phyloP scores from a whole-genome alignment of 2,329 filamentous ascomycete genomes.

The Emergomyces orientalis region DNA sequence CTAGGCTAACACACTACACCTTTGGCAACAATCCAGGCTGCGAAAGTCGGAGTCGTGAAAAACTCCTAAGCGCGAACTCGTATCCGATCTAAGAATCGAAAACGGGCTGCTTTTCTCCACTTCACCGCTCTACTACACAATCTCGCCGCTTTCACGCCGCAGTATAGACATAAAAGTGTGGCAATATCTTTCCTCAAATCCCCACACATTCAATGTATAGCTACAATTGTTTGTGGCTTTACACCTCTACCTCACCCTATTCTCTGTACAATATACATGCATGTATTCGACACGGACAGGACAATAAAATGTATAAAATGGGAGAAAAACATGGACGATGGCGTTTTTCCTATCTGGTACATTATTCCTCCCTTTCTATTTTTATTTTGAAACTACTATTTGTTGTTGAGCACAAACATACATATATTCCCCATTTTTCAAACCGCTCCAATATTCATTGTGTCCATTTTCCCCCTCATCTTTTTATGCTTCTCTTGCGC shows the following conservation, averaged over 20 bases:
- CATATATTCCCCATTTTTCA: background rate
- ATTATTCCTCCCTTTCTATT: conserved; percentile 4
- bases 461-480: conserved; percentile 14
- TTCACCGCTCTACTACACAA: background rate
- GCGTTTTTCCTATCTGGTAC: conserved; percentile 3
- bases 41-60: conserved; percentile 94
- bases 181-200: background rate
- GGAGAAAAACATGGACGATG: background rate
- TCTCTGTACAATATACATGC: conserved; percentile 5
- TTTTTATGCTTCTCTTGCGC: conserved; percentile 9
- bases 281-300: conserved; percentile 2
- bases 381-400: conserved; percentile 1
- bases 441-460: conserved; percentile 2
- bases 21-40: conserved; percentile 43
- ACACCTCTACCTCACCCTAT: background rate
- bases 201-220: background rate
- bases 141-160: background rate
- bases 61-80: conserved; percentile 43
- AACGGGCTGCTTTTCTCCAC: background rate
- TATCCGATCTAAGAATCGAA: background rate
- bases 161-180: background rate
- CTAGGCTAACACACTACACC: conserved; percentile 13
- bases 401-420: conserved; percentile 3
- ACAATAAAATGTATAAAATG: background rate
- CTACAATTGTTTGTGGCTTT: background rate